Conservation (phyloP, 495 filamentous ascomycete species). For the Cudoniella acicularis region DNA sequence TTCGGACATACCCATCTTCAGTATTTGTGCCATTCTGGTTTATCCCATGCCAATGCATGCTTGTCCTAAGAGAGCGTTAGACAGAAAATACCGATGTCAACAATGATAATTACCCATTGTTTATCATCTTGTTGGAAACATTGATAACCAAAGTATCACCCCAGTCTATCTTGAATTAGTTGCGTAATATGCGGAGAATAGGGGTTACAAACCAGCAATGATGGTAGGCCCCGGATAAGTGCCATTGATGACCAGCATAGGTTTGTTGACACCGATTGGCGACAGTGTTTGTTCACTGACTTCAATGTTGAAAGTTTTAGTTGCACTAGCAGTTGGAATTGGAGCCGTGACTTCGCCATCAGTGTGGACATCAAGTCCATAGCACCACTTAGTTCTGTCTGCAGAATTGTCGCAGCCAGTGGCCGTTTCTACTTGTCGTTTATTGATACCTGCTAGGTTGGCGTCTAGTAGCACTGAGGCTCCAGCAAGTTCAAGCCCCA, state of each 20-base stretch:
- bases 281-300: constrained; percentile 37
- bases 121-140: constrained; percentile 41
- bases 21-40: constrained; percentile 30
- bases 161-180: constrained; percentile 8
- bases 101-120: constrained; percentile 26
- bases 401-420: background rate
- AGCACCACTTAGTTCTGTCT: background rate
- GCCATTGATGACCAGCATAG: constrained; percentile 39
- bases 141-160: constrained; percentile 44
- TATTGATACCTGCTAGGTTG: background rate
- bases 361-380: background rate
- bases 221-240: constrained; percentile 37
- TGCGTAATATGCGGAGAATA: background rate
- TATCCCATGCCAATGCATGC: constrained; percentile 51
- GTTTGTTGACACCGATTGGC: constrained; percentile 41
- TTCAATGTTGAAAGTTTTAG: constrained; percentile 37
- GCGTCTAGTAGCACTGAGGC: background rate
- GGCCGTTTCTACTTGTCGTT: background rate
- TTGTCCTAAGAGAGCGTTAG: background rate
- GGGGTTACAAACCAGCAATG: constrained; percentile 14
- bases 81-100: background rate
- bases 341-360: background rate
- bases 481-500: background rate
- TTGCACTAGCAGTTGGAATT: constrained; percentile 25
- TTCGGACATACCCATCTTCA: constrained; percentile 29